Evolutionary conservation across 1,139 yeast genomes (phyloP).

Genomic region (Hanseniaspora sp.): DNA sequence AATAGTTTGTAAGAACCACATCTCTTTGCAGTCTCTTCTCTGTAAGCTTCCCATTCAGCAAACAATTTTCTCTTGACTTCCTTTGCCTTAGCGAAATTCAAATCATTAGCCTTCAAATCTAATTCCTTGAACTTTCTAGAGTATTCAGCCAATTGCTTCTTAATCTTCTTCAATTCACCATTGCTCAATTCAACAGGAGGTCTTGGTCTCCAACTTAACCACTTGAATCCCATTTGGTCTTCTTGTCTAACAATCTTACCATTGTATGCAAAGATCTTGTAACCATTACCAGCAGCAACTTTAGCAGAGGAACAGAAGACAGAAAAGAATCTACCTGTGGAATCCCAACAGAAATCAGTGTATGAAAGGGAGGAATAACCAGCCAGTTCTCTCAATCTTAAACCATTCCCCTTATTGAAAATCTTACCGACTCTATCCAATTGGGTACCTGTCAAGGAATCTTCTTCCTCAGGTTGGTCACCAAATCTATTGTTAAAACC

Average conservation of each 20-base stretch:
- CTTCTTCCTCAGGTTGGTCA: slow-evolving; percentile 27
- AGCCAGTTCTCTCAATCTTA: slow-evolving; percentile 39
- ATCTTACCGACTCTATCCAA: slow-evolving; percentile 10
- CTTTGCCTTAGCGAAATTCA: slow-evolving; percentile 72
- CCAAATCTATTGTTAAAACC: no score
- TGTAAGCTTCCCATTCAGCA: slow-evolving; percentile 78
- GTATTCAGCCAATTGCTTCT: slow-evolving; percentile 81
- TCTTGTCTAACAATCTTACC: slow-evolving; percentile 73
- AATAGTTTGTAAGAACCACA: slow-evolving; percentile 18
- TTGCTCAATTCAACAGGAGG: slow-evolving; percentile 67
- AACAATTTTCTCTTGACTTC: slow-evolving; percentile 63
- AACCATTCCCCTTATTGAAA: slow-evolving; percentile 35
- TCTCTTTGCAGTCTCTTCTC: slow-evolving; percentile 30
- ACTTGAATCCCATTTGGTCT: slow-evolving; percentile 69
- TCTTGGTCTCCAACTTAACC: slow-evolving; percentile 95
- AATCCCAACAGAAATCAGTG: slow-evolving; percentile 88
- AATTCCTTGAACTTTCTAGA: slow-evolving; percentile 87
- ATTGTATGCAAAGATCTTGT: slow-evolving; percentile 71
- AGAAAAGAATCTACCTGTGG: slow-evolving; percentile 82
- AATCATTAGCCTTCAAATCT: slow-evolving; percentile 93
- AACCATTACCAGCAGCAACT: slow-evolving; percentile 81
- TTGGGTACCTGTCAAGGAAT: slow-evolving; percentile 20
- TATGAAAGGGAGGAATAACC: slow-evolving; percentile 63
- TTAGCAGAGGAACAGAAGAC: slow-evolving; percentile 84
- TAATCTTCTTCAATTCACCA: slow-evolving; percentile 74